A percentile compares a stretch with the other conserved stretches of the same genome.
Evolutionary conservation across 257 asterid species (phyloP).

Genomic region (Penstemon newberryi): DNA sequence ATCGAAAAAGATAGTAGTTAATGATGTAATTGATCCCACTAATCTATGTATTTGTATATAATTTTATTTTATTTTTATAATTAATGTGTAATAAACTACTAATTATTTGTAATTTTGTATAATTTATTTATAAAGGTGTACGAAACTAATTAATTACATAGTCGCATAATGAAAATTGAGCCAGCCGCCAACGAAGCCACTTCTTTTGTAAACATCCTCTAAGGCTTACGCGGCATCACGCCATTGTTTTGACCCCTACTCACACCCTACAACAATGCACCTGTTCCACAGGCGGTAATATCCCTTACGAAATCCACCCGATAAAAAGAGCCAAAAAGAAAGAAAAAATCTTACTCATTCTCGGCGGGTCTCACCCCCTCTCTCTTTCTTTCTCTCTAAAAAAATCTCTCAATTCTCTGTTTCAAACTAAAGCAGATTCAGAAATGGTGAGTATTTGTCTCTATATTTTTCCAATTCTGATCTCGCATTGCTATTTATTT

Average conservation of each 20-base stretch:
- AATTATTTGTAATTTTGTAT: too few relatives aligned
- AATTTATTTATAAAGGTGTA: too few relatives aligned
- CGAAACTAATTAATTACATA: too few relatives aligned
- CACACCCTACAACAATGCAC: constrained; percentile 24
- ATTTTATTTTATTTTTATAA: too few relatives aligned
- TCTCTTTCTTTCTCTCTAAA: not conserved
- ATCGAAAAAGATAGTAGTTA: too few relatives aligned
- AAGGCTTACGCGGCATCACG: constrained; percentile 40
- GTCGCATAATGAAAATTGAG: too few relatives aligned
- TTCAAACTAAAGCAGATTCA: constrained; percentile 2
- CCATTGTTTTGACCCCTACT: constrained; percentile 24
- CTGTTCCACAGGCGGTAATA: constrained; percentile 10
- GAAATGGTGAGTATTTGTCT: constrained; percentile 27
- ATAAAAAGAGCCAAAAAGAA: constrained; percentile 13
- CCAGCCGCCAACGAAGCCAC: too few relatives aligned
- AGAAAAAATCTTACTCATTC: too few relatives aligned
- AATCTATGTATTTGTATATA: too few relatives aligned
- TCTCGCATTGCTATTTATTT: constrained; percentile 6
- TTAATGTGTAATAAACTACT: too few relatives aligned
- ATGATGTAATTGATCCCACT: too few relatives aligned
- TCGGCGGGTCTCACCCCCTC: constrained; percentile 10
- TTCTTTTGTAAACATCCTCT: not conserved
- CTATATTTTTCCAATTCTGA: not conserved
- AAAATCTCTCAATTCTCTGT: not conserved
- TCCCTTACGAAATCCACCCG: not conserved